Evolutionary conservation across 2,329 filamentous ascomycete species (phyloP).

Genomic region (Pyrenophora graminea): DNA sequence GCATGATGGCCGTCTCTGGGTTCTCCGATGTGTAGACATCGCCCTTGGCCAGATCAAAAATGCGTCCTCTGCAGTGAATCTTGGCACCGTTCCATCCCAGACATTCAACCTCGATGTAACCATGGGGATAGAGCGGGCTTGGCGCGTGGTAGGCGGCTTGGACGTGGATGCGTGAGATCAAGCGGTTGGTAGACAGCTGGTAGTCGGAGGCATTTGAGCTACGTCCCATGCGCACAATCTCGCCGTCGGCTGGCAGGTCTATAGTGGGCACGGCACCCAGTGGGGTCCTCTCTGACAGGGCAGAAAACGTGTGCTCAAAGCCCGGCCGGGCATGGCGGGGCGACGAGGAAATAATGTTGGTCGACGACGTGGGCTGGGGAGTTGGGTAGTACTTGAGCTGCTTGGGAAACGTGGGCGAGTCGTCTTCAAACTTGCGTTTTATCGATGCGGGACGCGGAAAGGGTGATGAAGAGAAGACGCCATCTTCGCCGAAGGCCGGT

Average conservation of each 20-base stretch:
- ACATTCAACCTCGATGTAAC: slow-evolving; percentile 86
- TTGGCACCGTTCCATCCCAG: slow-evolving; percentile 95
- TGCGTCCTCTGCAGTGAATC: slow-evolving; percentile 85
- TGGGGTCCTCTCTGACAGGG: slow-evolving; percentile 77
- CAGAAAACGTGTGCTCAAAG: slow-evolving; percentile 62
- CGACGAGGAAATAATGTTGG: slow-evolving; percentile 84
- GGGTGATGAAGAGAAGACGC: slow-evolving; percentile 78
- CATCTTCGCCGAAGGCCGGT: slow-evolving; percentile 66
- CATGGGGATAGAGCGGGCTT: slow-evolving; percentile 67
- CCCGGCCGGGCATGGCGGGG: slow-evolving; percentile 55
- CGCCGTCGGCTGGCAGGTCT: slow-evolving; percentile 78
- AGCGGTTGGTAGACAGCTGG: slow-evolving; percentile 87
- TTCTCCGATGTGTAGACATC: slow-evolving; percentile 90
- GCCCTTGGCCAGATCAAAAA: slow-evolving; percentile 83
- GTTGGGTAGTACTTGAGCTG: slow-evolving; percentile 79
- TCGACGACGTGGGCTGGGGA: slow-evolving; percentile 90
- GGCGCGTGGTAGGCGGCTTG: slow-evolving; percentile 81
- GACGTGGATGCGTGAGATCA: slow-evolving; percentile 92
- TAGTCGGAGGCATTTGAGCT: slow-evolving; percentile 96
- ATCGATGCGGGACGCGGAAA: slow-evolving; percentile 64
- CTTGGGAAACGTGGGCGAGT: slow-evolving; percentile 51
- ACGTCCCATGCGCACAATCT: slow-evolving; percentile 82
- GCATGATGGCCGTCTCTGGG: slow-evolving; percentile 85
- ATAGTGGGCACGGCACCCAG: slow-evolving; percentile 82
- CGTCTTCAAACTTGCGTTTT: slow-evolving; percentile 67